These are phyloP conservation scores for Pyricularia sp. DNA, from an alignment of 2,329 filamentous ascomycete genomes.

Conservation along the genomic window DNA sequence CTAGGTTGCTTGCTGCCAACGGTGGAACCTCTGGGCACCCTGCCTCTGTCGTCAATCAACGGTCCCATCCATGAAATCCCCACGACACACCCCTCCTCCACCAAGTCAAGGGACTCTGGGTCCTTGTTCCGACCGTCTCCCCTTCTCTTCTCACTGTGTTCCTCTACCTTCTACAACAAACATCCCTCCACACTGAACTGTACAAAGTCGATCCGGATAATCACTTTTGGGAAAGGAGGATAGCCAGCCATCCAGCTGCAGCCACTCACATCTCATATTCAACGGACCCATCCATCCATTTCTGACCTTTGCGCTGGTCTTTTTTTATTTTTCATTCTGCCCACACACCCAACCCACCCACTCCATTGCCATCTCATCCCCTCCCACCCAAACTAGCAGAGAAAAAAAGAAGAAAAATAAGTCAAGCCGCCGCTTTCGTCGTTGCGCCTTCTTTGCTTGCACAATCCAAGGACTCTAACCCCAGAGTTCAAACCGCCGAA, in stretches of 20 bases:
- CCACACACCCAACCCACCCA: background rate
- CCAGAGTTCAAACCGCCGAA: background rate
- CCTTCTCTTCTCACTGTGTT: constrained; percentile 1
- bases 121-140: background rate
- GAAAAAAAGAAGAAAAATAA: constrained; percentile 5
- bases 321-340: background rate
- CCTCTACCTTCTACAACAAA: background rate
- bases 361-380: constrained; percentile 3
- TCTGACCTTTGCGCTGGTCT: background rate
- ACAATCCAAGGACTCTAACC: background rate
- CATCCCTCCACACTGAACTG: background rate
- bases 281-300: background rate
- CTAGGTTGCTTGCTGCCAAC: background rate
- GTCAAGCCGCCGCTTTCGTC: background rate
- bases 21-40: background rate
- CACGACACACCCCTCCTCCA: background rate
- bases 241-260: background rate
- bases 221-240: background rate
- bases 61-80: background rate
- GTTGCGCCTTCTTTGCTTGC: background rate
- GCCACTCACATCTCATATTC: background rate
- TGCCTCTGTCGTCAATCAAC: background rate
- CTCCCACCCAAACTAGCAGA: constrained; percentile 2
- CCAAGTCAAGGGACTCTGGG: background rate
- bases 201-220: background rate